Evolutionary conservation across 2,329 filamentous ascomycete species (phyloP).

Genomic region (Thielaviopsis euricoi): DNA sequence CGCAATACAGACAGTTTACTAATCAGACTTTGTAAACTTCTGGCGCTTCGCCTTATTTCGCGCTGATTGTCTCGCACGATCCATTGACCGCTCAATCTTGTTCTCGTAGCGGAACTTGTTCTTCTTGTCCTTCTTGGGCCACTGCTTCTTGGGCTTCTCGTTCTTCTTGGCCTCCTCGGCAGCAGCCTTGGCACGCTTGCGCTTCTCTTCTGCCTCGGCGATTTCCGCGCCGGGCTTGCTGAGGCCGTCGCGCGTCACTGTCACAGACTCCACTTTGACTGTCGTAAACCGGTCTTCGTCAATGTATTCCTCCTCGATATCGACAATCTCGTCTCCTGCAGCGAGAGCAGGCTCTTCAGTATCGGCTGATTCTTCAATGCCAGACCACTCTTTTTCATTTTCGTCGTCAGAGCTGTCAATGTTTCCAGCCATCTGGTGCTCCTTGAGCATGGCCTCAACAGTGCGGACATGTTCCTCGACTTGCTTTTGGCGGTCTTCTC

Average conservation of each 20-base stretch:
- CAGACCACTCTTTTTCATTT: conserved; percentile 39
- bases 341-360: conserved; percentile 26
- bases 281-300: conserved; percentile 94
- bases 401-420: conserved; percentile 21
- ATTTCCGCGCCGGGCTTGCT: conserved; percentile 31
- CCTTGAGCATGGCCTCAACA: conserved; percentile 53
- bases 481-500: conserved; percentile 67
- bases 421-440: conserved; percentile 36
- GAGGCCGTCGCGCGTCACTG: conserved; percentile 58
- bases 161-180: conserved; percentile 15
- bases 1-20: background rate
- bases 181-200: conserved; percentile 20
- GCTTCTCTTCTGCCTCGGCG: conserved; percentile 22
- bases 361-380: conserved; percentile 37
- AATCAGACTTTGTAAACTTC: conserved; percentile 5
- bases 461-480: conserved; percentile 67
- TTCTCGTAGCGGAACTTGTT: conserved; percentile 86
- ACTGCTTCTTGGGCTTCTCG: conserved; percentile 33
- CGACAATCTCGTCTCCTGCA: conserved; percentile 35
- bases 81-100: conserved; percentile 67
- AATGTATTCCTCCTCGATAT: conserved; percentile 84
- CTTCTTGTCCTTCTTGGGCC: conserved; percentile 46
- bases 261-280: conserved; percentile 82
- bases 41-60: conserved; percentile 31
- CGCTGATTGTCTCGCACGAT: conserved; percentile 52